A percentile compares a stretch with the other conserved stretches of the same genome.
These are phyloP conservation scores for Plantago major DNA, from an alignment of 257 asterid species.

Conservation along the genomic window DNA sequence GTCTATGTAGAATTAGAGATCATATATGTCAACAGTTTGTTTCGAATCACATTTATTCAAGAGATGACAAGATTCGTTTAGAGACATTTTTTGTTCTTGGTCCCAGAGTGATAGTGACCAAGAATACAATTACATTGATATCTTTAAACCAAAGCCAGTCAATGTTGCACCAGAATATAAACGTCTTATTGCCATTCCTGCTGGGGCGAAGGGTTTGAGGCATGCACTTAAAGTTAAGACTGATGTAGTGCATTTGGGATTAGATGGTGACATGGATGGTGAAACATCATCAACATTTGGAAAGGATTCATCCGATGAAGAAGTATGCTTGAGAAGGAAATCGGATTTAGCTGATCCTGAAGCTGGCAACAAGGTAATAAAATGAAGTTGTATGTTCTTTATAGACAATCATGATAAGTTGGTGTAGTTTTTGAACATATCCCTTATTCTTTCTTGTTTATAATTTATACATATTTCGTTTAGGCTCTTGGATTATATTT, in stretches of 20 bases:
- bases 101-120: constrained; percentile 20
- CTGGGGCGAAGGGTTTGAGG: constrained; percentile 7
- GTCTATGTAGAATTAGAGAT: constrained; percentile 85
- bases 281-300: constrained; percentile 37
- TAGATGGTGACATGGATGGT: constrained; percentile 33
- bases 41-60: constrained; percentile 73
- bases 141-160: constrained; percentile 4
- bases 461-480: too few species aligned
- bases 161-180: constrained; percentile 1
- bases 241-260: constrained; percentile 33
- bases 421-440: constrained; percentile 2
- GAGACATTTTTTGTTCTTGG: constrained; percentile 28
- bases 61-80: constrained; percentile 84
- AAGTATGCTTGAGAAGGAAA: constrained; percentile 14
- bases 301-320: constrained; percentile 52
- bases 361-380: constrained; percentile 48
- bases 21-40: constrained; percentile 87
- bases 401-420: constrained; percentile 6
- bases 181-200: constrained; percentile 7
- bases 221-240: constrained; percentile 1
- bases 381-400: background rate
- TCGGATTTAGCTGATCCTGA: constrained; percentile 20
- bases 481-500: background rate
- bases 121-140: constrained; percentile 2
- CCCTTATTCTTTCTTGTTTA: too few species aligned